A percentile compares a stretch with the other conserved stretches of the same genome.
phyloP scores from a whole-genome alignment of 306 rosid genomes.

The Luffa aegyptiaca region DNA sequence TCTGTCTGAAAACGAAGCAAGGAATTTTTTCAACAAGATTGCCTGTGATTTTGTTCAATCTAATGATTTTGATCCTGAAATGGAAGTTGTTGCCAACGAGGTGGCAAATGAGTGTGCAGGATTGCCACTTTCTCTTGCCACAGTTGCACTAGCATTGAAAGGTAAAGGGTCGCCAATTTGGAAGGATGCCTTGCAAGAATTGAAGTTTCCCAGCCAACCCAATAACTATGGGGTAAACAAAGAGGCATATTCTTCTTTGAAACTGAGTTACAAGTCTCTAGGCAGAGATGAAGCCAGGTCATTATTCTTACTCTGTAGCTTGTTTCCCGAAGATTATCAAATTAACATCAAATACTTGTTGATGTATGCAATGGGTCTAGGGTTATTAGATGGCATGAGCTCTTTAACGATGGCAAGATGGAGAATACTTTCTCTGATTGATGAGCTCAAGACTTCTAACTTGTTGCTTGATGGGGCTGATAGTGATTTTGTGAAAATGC shows the following conservation, averaged over 20 bases:
- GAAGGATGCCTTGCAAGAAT: background rate
- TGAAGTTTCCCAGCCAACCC: background rate
- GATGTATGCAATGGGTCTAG: slow-evolving; percentile 13
- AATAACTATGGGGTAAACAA: background rate
- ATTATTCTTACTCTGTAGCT: slow-evolving; percentile 17
- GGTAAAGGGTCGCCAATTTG: slow-evolving; percentile 3
- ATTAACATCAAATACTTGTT: background rate
- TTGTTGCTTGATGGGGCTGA: background rate
- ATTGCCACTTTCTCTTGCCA: slow-evolving; percentile 10
- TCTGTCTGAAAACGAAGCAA: background rate
- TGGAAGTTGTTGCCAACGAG: background rate
- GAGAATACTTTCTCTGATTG: background rate
- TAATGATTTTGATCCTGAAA: background rate
- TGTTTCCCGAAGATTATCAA: background rate
- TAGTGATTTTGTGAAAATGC: background rate
- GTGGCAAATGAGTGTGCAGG: slow-evolving; percentile 14
- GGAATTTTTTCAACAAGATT: slow-evolving; percentile 10
- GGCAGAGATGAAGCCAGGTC: background rate
- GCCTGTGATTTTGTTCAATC: background rate
- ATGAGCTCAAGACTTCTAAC: background rate
- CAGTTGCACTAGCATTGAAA: slow-evolving; percentile 10
- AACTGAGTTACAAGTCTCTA: slow-evolving; percentile 12
- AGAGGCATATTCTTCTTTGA: background rate
- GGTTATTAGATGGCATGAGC: background rate
- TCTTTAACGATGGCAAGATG: background rate